phyloP scores from a whole-genome alignment of 805 yeast genomes.

The Teunomyces atbi region DNA sequence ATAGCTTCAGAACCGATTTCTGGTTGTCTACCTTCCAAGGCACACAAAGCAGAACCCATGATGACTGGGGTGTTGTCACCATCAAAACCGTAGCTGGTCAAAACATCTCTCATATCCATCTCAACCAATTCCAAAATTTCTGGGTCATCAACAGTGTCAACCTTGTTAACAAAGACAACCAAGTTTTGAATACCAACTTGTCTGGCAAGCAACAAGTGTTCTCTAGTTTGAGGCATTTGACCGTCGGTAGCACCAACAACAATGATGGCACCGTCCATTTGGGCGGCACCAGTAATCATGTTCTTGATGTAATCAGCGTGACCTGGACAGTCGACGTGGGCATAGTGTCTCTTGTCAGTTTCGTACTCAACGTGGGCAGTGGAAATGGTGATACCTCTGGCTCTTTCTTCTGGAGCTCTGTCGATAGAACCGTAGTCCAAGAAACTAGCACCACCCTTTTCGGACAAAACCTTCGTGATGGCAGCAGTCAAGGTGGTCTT shows the following conservation, averaged over 20 bases:
- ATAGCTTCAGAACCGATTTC: conserved; percentile 91
- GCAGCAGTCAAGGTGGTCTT: conserved; percentile 98
- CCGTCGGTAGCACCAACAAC: conserved; percentile 99
- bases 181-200: conserved; percentile 98
- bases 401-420: conserved; percentile 98
- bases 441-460: conserved; percentile 88
- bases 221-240: conserved; percentile 99
- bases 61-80: conserved; percentile 98
- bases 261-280: conserved; percentile 99
- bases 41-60: conserved; percentile 98
- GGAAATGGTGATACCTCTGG: conserved; percentile 98
- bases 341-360: conserved; percentile 91
- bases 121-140: conserved; percentile 99
- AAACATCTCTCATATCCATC: conserved; percentile 99
- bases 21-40: conserved; percentile 82
- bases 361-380: conserved; percentile 98
- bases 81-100: conserved; percentile 89
- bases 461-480: conserved; percentile 89
- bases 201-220: conserved; percentile 96
- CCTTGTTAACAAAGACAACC: conserved; percentile 97
- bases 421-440: conserved; percentile 92
- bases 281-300: conserved; percentile 99
- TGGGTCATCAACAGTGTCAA: conserved; percentile 96
- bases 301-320: conserved; percentile 98
- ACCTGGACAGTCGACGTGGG: conserved; percentile 98